Conservation (phyloP, 1,139 yeast genomes). For the Candida sp. region DNA sequence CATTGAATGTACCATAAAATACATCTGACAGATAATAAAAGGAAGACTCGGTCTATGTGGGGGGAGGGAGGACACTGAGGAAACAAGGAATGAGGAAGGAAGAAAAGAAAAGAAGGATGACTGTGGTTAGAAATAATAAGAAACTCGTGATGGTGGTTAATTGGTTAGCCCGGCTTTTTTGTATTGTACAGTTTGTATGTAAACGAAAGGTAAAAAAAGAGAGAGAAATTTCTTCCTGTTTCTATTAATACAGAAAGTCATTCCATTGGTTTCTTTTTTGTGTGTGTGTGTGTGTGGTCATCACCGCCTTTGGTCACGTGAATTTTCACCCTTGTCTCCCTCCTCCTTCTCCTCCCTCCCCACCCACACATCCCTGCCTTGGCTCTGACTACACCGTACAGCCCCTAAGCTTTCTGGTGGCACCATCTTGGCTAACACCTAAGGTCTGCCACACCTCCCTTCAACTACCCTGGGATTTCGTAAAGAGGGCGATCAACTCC, state of each 20-base stretch:
- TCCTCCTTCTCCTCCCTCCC: too few species aligned
- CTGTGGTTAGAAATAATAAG: not conserved
- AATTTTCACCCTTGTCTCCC: too few species aligned
- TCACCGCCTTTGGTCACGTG: not conserved
- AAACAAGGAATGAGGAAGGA: not conserved
- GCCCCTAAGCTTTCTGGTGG: too few species aligned
- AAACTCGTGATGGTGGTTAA: not conserved
- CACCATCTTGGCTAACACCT: too few species aligned
- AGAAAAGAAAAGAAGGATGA: not conserved
- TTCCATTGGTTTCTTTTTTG: not conserved
- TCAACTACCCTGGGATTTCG: too few species aligned
- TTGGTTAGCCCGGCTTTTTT: not conserved
- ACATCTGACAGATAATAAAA: not conserved
- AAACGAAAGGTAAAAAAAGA: not conserved
- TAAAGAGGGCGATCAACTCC: too few species aligned
- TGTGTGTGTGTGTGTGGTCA: not conserved
- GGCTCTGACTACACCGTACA: too few species aligned
- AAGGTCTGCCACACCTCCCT: too few species aligned
- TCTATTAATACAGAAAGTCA: not conserved
- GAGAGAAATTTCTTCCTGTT: not conserved
- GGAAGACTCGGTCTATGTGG: not conserved
- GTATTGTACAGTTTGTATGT: not conserved
- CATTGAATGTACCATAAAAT: constrained; percentile 3
- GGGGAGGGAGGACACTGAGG: too few species aligned
- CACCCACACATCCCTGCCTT: too few species aligned